Conservation (phyloP, 306 rosid species). For the Citrullus mucosospermus region DNA sequence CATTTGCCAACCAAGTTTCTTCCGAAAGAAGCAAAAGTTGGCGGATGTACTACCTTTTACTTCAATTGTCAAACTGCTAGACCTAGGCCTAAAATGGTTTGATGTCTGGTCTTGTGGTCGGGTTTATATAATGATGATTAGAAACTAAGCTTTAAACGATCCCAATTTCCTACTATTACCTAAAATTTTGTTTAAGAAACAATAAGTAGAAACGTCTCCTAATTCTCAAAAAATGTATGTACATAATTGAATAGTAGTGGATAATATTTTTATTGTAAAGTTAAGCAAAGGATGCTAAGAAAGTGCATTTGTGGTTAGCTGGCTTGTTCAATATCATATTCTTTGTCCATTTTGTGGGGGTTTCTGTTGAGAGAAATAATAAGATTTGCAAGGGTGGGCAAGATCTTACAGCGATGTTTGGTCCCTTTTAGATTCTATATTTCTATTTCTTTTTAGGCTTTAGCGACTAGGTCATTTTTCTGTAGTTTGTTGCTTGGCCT, state of each 20-base stretch:
- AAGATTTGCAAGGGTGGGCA: not conserved
- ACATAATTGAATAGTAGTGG: not conserved
- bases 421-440: no score
- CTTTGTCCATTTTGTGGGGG: not conserved
- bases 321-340: not conserved
- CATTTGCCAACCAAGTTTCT: no score
- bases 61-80: no score
- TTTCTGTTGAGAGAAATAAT: not conserved
- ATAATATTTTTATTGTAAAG: not conserved
- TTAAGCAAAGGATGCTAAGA: not conserved
- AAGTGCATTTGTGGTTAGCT: not conserved
- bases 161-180: not conserved
- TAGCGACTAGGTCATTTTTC: not conserved
- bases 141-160: not conserved
- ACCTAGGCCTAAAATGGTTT: no score
- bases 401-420: not conserved
- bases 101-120: not conserved
- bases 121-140: not conserved
- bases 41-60: not conserved
- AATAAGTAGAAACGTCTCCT: not conserved
- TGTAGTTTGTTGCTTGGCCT: not conserved
- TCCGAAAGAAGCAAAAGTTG: not conserved
- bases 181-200: not conserved
- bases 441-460: not conserved
- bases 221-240: not conserved